Conservation (phyloP, 805 yeast genomes). For the Kodamaea kaohsiungensis region DNA sequence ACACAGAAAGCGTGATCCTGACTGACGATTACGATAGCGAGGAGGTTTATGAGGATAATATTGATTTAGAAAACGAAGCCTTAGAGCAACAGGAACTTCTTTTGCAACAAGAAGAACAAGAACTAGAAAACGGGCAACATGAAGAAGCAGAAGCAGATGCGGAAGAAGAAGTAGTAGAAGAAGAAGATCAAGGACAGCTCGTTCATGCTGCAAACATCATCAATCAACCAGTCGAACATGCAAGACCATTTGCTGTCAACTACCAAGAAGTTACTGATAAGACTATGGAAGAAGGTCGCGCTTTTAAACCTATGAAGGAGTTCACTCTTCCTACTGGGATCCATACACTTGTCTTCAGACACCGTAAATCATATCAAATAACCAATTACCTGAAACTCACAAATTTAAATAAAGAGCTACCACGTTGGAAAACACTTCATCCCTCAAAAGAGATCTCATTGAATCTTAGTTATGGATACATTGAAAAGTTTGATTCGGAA, state of each 20-base stretch:
- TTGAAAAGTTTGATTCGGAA: not conserved
- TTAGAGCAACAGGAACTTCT: not conserved
- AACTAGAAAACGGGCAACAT: too few relatives aligned
- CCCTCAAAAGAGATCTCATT: not conserved
- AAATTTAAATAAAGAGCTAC: not conserved
- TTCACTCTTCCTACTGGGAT: not conserved
- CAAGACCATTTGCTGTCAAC: not conserved
- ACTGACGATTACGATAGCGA: not conserved
- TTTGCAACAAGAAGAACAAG: not conserved
- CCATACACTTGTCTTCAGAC: not conserved
- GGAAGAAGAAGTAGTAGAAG: not conserved
- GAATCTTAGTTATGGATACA: not conserved
- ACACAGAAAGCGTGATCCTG: not conserved
- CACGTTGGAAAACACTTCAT: not conserved
- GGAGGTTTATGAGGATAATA: not conserved
- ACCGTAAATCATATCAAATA: not conserved
- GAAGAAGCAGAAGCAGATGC: too few relatives aligned
- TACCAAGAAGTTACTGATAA: not conserved
- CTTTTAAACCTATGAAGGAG: not conserved
- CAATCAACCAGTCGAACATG: not conserved
- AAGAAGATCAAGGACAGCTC: not conserved
- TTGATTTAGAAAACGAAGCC: not conserved
- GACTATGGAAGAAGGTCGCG: not conserved
- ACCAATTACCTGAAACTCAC: not conserved
- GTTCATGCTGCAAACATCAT: not conserved